Evolutionary conservation across 768 basidiomycete genomes (phyloP).

Genomic region (Clavaria fumosa): DNA sequence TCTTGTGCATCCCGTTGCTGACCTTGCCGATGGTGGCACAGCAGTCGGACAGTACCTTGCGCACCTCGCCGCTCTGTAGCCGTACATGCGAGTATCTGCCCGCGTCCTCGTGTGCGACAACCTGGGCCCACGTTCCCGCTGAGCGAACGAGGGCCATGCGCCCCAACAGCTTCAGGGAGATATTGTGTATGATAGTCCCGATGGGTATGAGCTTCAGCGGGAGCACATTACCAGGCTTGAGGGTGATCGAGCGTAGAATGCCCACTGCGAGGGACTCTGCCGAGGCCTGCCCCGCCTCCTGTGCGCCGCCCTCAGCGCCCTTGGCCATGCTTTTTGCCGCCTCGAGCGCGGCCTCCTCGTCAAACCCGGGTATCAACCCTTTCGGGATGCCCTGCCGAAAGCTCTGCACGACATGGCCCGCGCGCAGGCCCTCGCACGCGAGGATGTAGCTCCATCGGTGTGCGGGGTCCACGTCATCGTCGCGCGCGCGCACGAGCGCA

Average conservation of each 20-base stretch:
- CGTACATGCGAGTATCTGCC: slow-evolving; percentile 70
- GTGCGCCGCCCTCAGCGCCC: slow-evolving; percentile 7
- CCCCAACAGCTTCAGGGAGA: slow-evolving; percentile 62
- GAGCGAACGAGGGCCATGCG: slow-evolving; percentile 75
- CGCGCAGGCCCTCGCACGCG: slow-evolving; percentile 77
- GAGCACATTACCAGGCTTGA: slow-evolving; percentile 88
- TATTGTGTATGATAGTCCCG: slow-evolving; percentile 80
- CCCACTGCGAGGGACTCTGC: slow-evolving; percentile 63
- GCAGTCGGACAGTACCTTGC: slow-evolving; percentile 67
- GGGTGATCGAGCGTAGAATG: slow-evolving; percentile 64
- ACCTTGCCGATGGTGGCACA: slow-evolving; percentile 85
- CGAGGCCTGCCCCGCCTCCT: slow-evolving; percentile 17
- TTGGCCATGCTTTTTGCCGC: slow-evolving; percentile 10
- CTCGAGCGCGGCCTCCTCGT: slow-evolving; percentile 12
- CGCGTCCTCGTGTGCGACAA: slow-evolving; percentile 61
- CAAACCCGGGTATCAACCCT: slow-evolving; percentile 48
- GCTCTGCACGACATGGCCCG: slow-evolving; percentile 78
- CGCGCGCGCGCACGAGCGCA: slow-evolving; percentile 62
- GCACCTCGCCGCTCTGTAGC: slow-evolving; percentile 85
- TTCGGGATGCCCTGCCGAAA: slow-evolving; percentile 73
- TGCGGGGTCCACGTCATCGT: slow-evolving; percentile 33
- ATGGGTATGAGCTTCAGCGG: slow-evolving; percentile 83
- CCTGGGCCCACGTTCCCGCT: slow-evolving; percentile 74
- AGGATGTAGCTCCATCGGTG: slow-evolving; percentile 81
- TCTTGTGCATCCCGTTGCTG: slow-evolving; percentile 83